Evolutionary conservation across 2,329 filamentous ascomycete genomes (phyloP).

Genomic region (Mollisiaceae sp.): DNA sequence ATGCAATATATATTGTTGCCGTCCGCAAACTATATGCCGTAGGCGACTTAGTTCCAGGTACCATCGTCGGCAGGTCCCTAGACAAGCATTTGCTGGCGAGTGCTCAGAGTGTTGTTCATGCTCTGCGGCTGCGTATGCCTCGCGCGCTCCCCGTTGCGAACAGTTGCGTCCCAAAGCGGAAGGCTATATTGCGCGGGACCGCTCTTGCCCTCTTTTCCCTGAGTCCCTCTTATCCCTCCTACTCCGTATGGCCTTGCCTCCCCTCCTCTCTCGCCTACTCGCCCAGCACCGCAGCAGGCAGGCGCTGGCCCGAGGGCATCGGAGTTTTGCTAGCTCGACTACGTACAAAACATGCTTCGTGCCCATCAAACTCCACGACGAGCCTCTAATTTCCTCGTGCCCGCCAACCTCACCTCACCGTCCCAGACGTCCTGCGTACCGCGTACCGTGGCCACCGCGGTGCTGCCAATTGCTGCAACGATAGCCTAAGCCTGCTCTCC

Average conservation of each 20-base stretch:
- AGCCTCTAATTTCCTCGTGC: slow-evolving; percentile 18
- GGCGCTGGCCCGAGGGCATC: slow-evolving; percentile 9
- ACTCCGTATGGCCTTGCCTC: neutral
- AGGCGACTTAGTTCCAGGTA: slow-evolving; percentile 19
- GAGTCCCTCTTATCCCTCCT: neutral
- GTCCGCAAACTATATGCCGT: slow-evolving; percentile 28
- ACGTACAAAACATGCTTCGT: slow-evolving; percentile 16
- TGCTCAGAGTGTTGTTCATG: slow-evolving; percentile 24
- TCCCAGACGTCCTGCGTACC: neutral
- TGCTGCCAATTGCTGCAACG: too few relatives aligned
- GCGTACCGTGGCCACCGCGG: too few relatives aligned
- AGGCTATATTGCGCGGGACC: slow-evolving; percentile 19
- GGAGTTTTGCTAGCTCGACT: too few relatives aligned
- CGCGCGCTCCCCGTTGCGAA: slow-evolving; percentile 15
- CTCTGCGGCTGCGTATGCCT: neutral
- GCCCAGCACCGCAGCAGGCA: neutral
- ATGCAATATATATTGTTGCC: slow-evolving; percentile 29
- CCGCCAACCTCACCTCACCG: neutral
- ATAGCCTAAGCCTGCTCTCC: too few relatives aligned
- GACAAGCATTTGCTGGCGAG: slow-evolving; percentile 20
- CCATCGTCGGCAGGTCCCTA: slow-evolving; percentile 20
- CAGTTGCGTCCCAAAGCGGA: slow-evolving; percentile 10
- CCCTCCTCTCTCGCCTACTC: neutral
- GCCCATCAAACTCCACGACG: slow-evolving; percentile 22
- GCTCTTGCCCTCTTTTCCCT: slow-evolving; percentile 4